Evolutionary conservation across 2,329 filamentous ascomycete species (phyloP), one percentile per base, ranked within the genome.

Genomic region (Trichoderma asperellum): DNA sequence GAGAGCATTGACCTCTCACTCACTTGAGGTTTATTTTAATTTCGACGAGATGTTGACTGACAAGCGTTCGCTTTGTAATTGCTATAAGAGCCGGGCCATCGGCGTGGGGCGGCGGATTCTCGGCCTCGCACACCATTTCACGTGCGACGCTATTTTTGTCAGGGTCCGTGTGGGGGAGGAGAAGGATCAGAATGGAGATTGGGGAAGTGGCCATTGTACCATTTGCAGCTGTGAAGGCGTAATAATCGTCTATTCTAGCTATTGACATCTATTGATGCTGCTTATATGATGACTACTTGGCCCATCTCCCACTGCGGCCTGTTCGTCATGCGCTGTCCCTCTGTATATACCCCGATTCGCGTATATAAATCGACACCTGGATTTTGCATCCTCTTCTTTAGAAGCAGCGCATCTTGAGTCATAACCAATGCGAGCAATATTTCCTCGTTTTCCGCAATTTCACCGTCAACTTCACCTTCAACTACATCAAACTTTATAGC

Each of bases 91-190:
- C 55, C 63, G 63, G 63, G 27, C 12, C 55, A 40, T 67, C 63
- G 63, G 63, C 40, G 63, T 67, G 63, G 63, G 63, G 63, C 63
- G 29, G 55, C 55, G 63, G 63, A 49, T 49, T 49, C 40, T 67
- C 63, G 63, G 63, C 40, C 63, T 67, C 63, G 63, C 63, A 67
- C 63, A 52, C 40, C 63, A 67, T 68, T 68, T 68, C 66, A 68
- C 66, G 66, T 68, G 66, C 32, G 12, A 18, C 56, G 65, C 57
- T 55, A 55, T 59, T 58, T 43, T n/a, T 52, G 43, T 2, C 49
- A 32, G 27, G n/a, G 49, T n/a, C 32, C n/a, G 47, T 49, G 47
- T 37, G 35, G 35, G 35, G 35, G 35, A 37, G 35, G 47, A 11
- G 47, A 49, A 24, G 47, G 16, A 24, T 11, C 2, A 5, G 32